phyloP scores from a whole-genome alignment of 1,139 yeast genomes.

The Diutina pseudorugosa region DNA sequence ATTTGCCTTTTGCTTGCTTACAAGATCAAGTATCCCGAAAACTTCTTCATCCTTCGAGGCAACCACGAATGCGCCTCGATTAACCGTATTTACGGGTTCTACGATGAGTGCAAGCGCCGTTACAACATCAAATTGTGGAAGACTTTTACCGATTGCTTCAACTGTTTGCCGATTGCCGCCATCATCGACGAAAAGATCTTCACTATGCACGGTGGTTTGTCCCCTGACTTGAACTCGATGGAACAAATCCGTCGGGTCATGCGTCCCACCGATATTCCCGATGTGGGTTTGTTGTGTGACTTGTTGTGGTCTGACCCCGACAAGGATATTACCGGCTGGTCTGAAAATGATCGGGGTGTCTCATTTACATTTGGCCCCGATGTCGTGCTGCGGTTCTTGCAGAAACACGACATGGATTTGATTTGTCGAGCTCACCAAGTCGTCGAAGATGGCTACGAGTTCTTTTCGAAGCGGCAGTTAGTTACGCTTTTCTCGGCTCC shows the following conservation, averaged over 20 bases:
- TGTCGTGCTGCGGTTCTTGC: slow-evolving; percentile 86
- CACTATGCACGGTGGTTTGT: slow-evolving; percentile 97
- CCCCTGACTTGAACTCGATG: slow-evolving; percentile 95
- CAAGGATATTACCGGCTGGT: slow-evolving; percentile 95
- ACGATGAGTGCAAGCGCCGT: slow-evolving; percentile 96
- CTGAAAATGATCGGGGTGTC: slow-evolving; percentile 96
- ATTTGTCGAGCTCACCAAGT: slow-evolving; percentile 98
- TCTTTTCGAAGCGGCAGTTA: slow-evolving; percentile 3
- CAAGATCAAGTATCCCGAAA: slow-evolving; percentile 95
- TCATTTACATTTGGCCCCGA: slow-evolving; percentile 97
- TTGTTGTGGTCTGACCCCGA: slow-evolving; percentile 98
- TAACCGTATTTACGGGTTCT: slow-evolving; percentile 92
- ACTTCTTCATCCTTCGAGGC: slow-evolving; percentile 89
- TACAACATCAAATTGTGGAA: slow-evolving; percentile 96
- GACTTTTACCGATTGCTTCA: slow-evolving; percentile 94
- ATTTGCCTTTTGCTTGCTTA: slow-evolving; percentile 87
- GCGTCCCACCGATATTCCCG: slow-evolving; percentile 99
- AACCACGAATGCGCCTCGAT: slow-evolving; percentile 97
- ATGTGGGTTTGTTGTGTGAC: slow-evolving; percentile 90
- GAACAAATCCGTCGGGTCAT: slow-evolving; percentile 96
- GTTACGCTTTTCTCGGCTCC: slow-evolving; percentile 4
- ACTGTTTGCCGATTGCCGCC: slow-evolving; percentile 96
- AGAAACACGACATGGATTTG: slow-evolving; percentile 93
- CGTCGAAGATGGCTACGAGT: slow-evolving; percentile 71
- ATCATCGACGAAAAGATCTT: slow-evolving; percentile 95